Evolutionary conservation across 257 asterid species (phyloP), one percentile per base, ranked within the genome.

Genomic region (Solanum lycopersicoides): DNA sequence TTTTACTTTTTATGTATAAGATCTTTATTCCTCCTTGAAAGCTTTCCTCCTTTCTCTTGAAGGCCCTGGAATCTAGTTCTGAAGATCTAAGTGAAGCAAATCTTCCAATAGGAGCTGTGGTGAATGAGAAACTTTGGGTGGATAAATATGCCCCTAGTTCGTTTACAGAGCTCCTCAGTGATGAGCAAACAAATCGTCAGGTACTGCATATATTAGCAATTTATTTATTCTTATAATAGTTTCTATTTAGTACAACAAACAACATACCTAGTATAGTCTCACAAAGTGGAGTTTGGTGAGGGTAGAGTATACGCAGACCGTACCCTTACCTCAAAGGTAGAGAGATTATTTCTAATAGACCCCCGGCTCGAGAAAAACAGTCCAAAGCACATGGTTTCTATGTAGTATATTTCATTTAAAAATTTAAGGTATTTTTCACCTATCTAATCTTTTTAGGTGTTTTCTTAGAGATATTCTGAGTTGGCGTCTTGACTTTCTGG

Each of bases 101-200:
- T 74, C 86, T 90, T 85, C 86, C 93, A 82, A 86, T 90, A 86
- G 90, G 87, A 88, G 88, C 93, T 83, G 91, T 91, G 84, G 86
- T 86, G 77, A 91, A 63, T 71, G 98, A 96, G 88, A 90, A 94
- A 90, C 99, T 96, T 87, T 97, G 99, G 99, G 99, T 97, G 88
- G 98, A 97, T 90, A 97, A 95, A 86, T 97, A 95, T 90, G 95
- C 99, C 88, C 99, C 99, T 82, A 96, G 93, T 88, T 93, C 99
- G 63, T 97, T 97, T 91, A 95, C 95, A 16, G 99, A 97, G 94
- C 99, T 97, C 89, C 99, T 97, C 86, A 97, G 99, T 90, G 98
- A 96, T 82, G 99, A 97, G 86, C 94, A 96, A 89, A 97, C 98
- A 86, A 97, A 97, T 88, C 99, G 99, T 86, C 98, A 97, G 98